These are phyloP conservation scores for Entomortierella beljakovae DNA, from an alignment of 192 early-diverging fungal species.

Conservation along the genomic window DNA sequence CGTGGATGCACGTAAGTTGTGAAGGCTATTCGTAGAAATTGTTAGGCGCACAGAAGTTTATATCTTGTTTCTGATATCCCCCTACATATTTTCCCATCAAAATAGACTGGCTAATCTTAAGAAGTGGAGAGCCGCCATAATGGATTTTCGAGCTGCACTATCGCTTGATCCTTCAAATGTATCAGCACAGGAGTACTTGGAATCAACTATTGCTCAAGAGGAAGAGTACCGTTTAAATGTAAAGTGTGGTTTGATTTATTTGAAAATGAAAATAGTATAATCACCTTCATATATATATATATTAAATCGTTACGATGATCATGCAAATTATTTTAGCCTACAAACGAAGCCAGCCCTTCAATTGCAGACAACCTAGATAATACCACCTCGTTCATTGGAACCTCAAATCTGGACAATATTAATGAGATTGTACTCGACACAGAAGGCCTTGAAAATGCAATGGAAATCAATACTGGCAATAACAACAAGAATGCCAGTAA, in stretches of 20 bases:
- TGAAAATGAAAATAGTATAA: neutral
- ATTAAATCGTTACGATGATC: neutral
- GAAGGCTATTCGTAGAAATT: no score
- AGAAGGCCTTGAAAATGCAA: conserved; percentile 9
- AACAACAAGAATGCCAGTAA: conserved; percentile 17
- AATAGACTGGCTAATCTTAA: conserved; percentile 30
- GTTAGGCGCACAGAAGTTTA: neutral
- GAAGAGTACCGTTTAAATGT: conserved; percentile 33
- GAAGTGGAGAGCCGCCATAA: conserved; percentile 34
- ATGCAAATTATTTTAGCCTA: conserved; percentile 1
- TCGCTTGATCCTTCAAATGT: conserved; percentile 27
- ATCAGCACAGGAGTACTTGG: conserved; percentile 37
- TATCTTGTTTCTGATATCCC: no score
- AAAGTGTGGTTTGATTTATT: neutral
- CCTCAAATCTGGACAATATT: conserved; percentile 42
- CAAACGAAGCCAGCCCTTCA: neutral
- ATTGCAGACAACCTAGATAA: neutral
- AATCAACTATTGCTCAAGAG: conserved; percentile 42
- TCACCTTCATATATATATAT: neutral
- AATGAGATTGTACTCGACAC: conserved; percentile 50
- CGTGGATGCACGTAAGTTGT: conserved; percentile 53
- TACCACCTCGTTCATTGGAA: neutral
- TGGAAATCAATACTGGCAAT: neutral
- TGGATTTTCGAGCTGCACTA: conserved; percentile 48
- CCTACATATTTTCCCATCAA: neutral